Evolutionary conservation across 352 stramenopile species (phyloP), one percentile per base, ranked within the genome.

Genomic region (Globisporangium emineosum): DNA sequence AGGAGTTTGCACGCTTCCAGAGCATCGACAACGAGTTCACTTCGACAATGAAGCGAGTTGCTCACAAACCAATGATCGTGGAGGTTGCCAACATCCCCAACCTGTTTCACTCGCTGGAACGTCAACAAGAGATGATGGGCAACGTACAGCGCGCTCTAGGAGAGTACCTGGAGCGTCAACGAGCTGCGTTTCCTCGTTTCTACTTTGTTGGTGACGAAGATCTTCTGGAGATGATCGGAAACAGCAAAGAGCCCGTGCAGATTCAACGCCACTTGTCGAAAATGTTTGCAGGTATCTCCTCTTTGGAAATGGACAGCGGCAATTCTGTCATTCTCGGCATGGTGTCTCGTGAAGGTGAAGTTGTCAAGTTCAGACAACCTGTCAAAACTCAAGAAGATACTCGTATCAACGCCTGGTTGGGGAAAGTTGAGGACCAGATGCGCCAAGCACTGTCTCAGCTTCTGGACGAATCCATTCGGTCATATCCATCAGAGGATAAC

Each of bases 181-280:
- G 98, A 43, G 91, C 88, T 55, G 91, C 93, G 47, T 98, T 99
- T 64, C 91, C 75, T 72, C 94, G 98, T n/a, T 99, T 99, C 72
- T 99, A 99, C 75, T 99, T 99, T 67, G 89, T 99, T 12, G 98
- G 98, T 52, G 98, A 99, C 71, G 98, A 99, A 83, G 98, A 99
- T 80, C 88, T 99, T 57, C 87, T 99, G 23, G 98, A 99, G 78
- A 99, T 99, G 75, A 98, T 99, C 57, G 98, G 98, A 30, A 99
- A 99, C 75, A 96, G 97, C 64, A 97, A 98, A 63, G 97, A 99
- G 66, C 98, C 98, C 9, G 88, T 94, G 57, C 99, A 99, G 68
- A 98, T 99, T 21, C 87, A 99, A 65, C 86, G 93, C 19, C 93
- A 98, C 54, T 73, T 99, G 23, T 98, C 96, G 8, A 99, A 99